Evolutionary conservation across 1,284 basidiomycete genomes (phyloP), one percentile per base, ranked within the genome.

Genomic region (Ceratobasidium sp.): DNA sequence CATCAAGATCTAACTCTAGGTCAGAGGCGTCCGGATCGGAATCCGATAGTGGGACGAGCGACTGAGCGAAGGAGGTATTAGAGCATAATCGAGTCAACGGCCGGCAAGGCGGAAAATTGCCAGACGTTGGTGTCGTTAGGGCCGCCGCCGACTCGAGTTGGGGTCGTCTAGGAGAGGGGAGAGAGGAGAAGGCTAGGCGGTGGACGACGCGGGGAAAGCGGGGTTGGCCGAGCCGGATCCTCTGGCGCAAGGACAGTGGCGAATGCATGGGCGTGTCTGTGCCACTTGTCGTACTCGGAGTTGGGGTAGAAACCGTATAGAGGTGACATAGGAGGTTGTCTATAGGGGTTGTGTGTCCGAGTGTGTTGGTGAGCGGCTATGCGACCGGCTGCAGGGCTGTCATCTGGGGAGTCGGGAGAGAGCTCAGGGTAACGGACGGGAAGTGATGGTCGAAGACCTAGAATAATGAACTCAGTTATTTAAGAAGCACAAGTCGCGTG

Each of bases 241-340:
- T 41, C 33, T 74, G 71, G 18, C 59, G 27, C 5, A 74, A 46
- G 5, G 71, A 60, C 57, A 46, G 65, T 2, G 71, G 71, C 52
- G 71, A 74, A 48, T 74, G 71, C 71, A 74, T 74, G 7, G 71
- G 71, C n/a, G 71, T 74, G 23, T 74, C 71, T 27, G 60, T 27
- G 27, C 71, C 71, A n/a, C 71, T 74, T 33, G 59, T 20, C 3
- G 71, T 65, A 20, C 71, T 30, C 20, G 59, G 57, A 1, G 33
- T 74, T 7, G 71, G 71, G 14, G 59, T 74, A 12, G 71, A 74
- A 20, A 74, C 71, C 59, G 46, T 60, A 44, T 1, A 74, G 23
- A 12, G 71, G 59, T 20, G 71, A 74, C 59, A 64, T 66, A 27
- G 60, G 73, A 10, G 62, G 62, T 35, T 50, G 73, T 38, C 73